phyloP scores from a whole-genome alignment of 192 early-diverging fungal genomes.

The Coemansia asiatica region DNA sequence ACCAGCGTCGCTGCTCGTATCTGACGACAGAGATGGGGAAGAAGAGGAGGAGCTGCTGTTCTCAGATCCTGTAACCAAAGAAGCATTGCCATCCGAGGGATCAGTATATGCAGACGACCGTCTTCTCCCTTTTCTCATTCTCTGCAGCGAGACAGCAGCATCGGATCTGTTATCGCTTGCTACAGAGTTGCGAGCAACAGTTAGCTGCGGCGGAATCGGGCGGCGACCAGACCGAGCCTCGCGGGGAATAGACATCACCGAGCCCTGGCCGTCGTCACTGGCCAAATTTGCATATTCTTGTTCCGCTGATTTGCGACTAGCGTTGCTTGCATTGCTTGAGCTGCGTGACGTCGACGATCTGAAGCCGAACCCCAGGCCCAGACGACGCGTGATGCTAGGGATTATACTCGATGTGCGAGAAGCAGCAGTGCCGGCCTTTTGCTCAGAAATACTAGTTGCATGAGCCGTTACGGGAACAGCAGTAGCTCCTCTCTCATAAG shows the following conservation, averaged over 20 bases:
- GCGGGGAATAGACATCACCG: background rate
- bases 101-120: background rate
- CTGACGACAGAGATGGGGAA: slow-evolving; percentile 16
- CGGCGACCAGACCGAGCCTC: slow-evolving; percentile 14
- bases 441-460: slow-evolving; percentile 3
- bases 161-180: background rate
- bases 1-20: slow-evolving; percentile 28
- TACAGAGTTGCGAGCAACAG: slow-evolving; percentile 15
- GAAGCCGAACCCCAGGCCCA: slow-evolving; percentile 50
- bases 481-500: background rate
- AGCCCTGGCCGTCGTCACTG: slow-evolving; percentile 19
- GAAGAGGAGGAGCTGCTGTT: slow-evolving; percentile 6
- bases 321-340: slow-evolving; percentile 11
- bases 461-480: background rate
- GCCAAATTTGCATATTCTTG: slow-evolving; percentile 1
- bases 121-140: no score
- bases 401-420: slow-evolving; percentile 46
- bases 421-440: slow-evolving; percentile 26
- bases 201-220: slow-evolving; percentile 39
- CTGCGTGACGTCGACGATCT: slow-evolving; percentile 18
- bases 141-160: background rate
- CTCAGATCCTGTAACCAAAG: slow-evolving; percentile 4
- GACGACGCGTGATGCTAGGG: slow-evolving; percentile 41
- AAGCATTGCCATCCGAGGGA: background rate
- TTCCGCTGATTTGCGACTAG: background rate